Evolutionary conservation across 345 rosid genomes (phyloP), one percentile per base, ranked within the genome.

Genomic region (Iberis pinnata): DNA sequence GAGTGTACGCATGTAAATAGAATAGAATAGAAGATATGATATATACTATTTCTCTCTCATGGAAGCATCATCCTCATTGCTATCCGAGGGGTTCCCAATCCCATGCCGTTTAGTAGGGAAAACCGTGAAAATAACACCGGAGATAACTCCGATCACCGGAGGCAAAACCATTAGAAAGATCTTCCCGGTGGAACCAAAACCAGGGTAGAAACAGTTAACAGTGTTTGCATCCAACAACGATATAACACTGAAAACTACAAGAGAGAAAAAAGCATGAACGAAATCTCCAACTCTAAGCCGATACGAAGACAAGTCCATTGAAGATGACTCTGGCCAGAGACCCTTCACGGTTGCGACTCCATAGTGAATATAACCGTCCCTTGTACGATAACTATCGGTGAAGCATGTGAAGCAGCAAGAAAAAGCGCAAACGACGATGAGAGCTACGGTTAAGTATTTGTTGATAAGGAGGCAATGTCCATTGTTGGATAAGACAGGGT

Each of bases 51-150:
- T 67, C 51, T 58, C 60, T 13, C 9, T 52, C 33, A 31, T 66
- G 22, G 56, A 52, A 39, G 37, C 65, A 58, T 45, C 35, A 36
- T 54, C 58, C 17, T 68, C 68, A 20, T 49, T 60, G 37, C 49
- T 44, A 7, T 61, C 67, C 12, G 80, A 49, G 25, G 86, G 89
- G 73, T 89, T 81, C 19, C 97, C 97, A 49, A 89, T 77, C 18
- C 95, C 97, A 39, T 86, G 85, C 60, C 97, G 89, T 1, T 58
- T 75, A 74, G 69, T 77, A 14, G 97, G 94, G 49, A 86, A 84
- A 38, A 74, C 36, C 67, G 73, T 68, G 78, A 84, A 89, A 2
- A 82, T 49, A 1, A 56, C 4, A 0, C 94, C 71, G 8, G 94
- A 67, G 42, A 84, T 9, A 0, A 70, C 72, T 25, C 97, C 96